Evolutionary conservation across 1,139 yeast genomes (phyloP), one percentile per base, ranked within the genome.

Genomic region (Diutina mesorugosa): DNA sequence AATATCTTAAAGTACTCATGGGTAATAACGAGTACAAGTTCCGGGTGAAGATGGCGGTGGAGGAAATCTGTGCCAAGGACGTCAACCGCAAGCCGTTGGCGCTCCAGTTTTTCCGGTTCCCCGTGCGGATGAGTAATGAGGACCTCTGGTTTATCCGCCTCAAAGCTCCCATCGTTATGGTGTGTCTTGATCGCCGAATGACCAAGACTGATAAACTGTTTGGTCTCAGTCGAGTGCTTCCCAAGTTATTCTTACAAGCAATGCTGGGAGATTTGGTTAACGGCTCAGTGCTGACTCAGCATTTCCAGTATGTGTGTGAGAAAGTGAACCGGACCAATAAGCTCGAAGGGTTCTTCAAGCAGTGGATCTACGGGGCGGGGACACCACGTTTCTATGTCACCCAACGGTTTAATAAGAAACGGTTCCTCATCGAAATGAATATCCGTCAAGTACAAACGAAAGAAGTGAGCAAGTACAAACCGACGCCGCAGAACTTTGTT

Each of bases 191-290:
- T 67, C 80, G 89, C 57, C 75, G 99, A 60, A 90, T 95, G 96
- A 91, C 97, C 0, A 93, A 93, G 65, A 90, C 98, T 0, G 99
- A 95, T 66, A 85, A 91, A 62, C 87, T 96, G 0, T 87, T 93
- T 68, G 99, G 99, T 1, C 74, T 95, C 59, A 84, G 93, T 1
- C 81, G 99, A 60, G 98, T 90, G 0, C 78, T 95, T 48, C 97
- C 99, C 0, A 93, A 91, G 64, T 73, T 95, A 29, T 90, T 93
- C 64, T 72, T 95, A 50, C 98, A 93, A 67, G 96, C 96, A 0
- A 90, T 95, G 95, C 88, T 97, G 4, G 97, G 96, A 18, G 99
- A 93, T 63, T 72, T 91, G 56, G 81, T 81, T 30, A 87, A 88
- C 64, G 89, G 95, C n/a, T 77, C 84, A 2, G 69, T 93, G 35